Evolutionary conservation across 352 stramenopile species (phyloP), one percentile per base, ranked within the genome.

Genomic region (Phytophthora pseudosyringae): DNA sequence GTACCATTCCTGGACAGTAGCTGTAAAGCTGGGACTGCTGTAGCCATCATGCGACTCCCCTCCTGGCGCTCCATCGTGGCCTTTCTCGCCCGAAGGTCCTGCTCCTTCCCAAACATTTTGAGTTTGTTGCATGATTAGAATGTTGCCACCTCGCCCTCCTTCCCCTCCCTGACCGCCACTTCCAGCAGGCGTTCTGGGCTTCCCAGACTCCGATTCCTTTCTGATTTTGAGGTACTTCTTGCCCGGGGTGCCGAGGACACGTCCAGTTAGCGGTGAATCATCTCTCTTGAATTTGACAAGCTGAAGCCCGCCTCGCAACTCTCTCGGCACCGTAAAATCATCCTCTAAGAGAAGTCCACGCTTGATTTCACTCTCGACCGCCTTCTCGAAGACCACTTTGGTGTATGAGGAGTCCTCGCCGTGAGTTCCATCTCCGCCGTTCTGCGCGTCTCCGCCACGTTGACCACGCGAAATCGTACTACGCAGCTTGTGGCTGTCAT

Each of bases 1-100:
- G 11, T 69, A 69, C 65, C 65, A 73, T 69, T 69, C 47, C 2
- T 57, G 5, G 9, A 69, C 25, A 1, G 0, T 48, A 7, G 40
- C 65, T 32, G 13, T 44, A 38, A 66, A 66, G 6, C 21, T 61
- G 1, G 48, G 41, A 18, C 65, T 73, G 0, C 9, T 7, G 11
- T 31, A 47, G 4, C 65, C 60, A 29, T 69, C 41, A n/a, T 45
- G 59, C 38, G 53, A 48, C 3, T 41, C 1, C 15, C 26, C 43
- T 31, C 59, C 65, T 32, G 49, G 26, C 5, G 10, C 15, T 15
- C 65, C 65, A 25, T 60, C 45, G 0, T 7, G 31, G 10, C 65
- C 65, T 13, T 45, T 29, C 1, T 12, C 6, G 0, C 53, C 53
- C 25, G 9, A 15, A 10, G 6, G 15, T n/a, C 52, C 59, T 8